Base-by-base conservation (phyloP, 192 early-diverging fungal genomes). In the Obelidium mucronatum region DNA sequence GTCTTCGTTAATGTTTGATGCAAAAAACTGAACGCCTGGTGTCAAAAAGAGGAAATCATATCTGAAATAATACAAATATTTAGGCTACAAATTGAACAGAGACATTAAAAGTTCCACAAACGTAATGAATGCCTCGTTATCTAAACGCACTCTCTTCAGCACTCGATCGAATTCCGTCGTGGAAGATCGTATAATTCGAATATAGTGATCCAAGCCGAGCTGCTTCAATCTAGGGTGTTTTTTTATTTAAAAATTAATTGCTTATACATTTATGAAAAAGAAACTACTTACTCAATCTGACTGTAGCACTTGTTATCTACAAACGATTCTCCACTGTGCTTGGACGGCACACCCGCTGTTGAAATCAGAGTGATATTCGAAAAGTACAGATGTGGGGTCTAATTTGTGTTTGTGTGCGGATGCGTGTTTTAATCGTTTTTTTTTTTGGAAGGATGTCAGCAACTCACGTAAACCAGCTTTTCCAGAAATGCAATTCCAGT, bases 41-140 rank as follows among this genome's bases (percentile, higher is more conserved):
- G 81, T 77, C 33, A 88, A 66, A 56, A 88, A 68, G 24, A 88
- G 48, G 73, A 82, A 88, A 48, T 88, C 85, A 66, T 88, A 88
- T 19, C 85, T 86, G 48, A 22, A 58, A 48, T 15, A 48, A 0
- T 19, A n/a, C n/a, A n/a, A n/a, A 48, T 0, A 48, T 48, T 44
- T 48, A 48, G 0, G 44, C 11, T 48, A 48, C 19, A n/a, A n/a
- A n/a, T n/a, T n/a, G n/a, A n/a, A 1, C 3, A 53, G 4, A 3
- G 34, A 1, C 37, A n/a, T 15, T 15, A 2, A 70, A 59, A 2
- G 15, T 34, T 28, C 13, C 40, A 76, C 63, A 34, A 58, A 81
- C 80, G 69, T 58, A n/a, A 82, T 56, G 19, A 74, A 54, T 28
- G 78, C 77, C 26, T 71, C 78, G 58, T 81, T 70, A 42, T 61